phyloP scores from a whole-genome alignment of 2,329 filamentous ascomycete genomes.

The Talaromyces sp. region DNA sequence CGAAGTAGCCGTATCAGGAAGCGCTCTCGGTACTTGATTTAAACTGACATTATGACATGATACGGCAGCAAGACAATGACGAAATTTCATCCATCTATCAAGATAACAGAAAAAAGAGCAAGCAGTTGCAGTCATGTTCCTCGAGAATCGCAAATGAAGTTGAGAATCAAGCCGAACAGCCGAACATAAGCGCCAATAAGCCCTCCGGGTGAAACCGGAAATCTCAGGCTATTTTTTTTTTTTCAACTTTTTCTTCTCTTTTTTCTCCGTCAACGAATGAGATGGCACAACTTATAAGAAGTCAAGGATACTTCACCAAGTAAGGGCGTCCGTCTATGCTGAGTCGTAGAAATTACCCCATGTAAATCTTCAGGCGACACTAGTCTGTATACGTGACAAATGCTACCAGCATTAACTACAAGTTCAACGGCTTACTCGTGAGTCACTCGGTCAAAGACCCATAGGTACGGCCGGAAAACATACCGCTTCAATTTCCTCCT shows the following conservation, averaged over 20 bases:
- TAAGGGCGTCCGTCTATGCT: background rate
- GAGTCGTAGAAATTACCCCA: background rate
- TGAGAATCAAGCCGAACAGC: background rate
- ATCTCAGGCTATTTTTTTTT: conserved; percentile 1
- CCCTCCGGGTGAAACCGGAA: conserved; percentile 13
- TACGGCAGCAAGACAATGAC: background rate
- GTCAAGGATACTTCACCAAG: background rate
- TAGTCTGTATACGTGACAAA: background rate
- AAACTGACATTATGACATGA: background rate
- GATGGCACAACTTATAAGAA: background rate
- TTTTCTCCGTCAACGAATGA: background rate
- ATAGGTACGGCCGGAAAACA: background rate
- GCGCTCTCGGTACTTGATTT: background rate
- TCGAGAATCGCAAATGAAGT: background rate
- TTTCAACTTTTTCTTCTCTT: background rate
- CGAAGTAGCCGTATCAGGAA: background rate
- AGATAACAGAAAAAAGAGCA: background rate
- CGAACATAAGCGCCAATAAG: conserved; percentile 10
- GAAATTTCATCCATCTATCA: background rate
- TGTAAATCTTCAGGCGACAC: background rate
- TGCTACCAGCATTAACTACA: background rate
- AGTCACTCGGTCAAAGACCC: background rate
- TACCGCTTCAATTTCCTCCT: background rate
- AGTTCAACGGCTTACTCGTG: background rate
- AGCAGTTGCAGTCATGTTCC: background rate